phyloP scores from a whole-genome alignment of 2,329 filamentous ascomycete genomes.

The Microdochium bolleyi region DNA sequence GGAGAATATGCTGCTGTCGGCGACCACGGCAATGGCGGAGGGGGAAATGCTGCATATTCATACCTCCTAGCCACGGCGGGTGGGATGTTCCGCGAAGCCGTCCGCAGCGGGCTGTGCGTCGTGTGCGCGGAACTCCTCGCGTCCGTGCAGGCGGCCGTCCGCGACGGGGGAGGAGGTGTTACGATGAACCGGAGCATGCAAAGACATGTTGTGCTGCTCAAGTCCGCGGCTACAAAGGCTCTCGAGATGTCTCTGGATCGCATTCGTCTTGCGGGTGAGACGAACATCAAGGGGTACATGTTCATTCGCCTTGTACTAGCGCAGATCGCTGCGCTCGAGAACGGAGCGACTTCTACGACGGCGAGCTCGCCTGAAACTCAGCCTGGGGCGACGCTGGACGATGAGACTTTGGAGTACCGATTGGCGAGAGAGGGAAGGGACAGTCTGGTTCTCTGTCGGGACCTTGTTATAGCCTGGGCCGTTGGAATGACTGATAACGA shows the following conservation, averaged over 20 bases:
- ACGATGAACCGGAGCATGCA: constrained; percentile 13
- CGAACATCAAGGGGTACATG: constrained; percentile 33
- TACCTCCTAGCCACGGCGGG: constrained; percentile 25
- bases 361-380: too few relatives aligned
- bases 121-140: constrained; percentile 27
- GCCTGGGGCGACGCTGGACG: too few relatives aligned
- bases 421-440: too few relatives aligned
- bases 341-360: too few relatives aligned
- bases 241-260: constrained; percentile 18
- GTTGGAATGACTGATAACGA: too few relatives aligned
- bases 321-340: constrained; percentile 28
- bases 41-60: constrained; percentile 17
- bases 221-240: constrained; percentile 19
- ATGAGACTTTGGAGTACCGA: too few relatives aligned
- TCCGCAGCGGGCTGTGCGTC: constrained; percentile 21
- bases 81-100: constrained; percentile 31
- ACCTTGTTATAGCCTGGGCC: too few relatives aligned
- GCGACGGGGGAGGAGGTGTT: constrained; percentile 18
- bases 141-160: constrained; percentile 11
- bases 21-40: constrained; percentile 22
- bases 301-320: constrained; percentile 29
- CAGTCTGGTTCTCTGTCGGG: too few relatives aligned
- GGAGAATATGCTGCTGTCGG: not conserved
- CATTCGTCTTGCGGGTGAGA: constrained; percentile 27
- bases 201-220: constrained; percentile 17